phyloP scores from a whole-genome alignment of 108 stramenopile species.

The Fistulifera solaris region DNA sequence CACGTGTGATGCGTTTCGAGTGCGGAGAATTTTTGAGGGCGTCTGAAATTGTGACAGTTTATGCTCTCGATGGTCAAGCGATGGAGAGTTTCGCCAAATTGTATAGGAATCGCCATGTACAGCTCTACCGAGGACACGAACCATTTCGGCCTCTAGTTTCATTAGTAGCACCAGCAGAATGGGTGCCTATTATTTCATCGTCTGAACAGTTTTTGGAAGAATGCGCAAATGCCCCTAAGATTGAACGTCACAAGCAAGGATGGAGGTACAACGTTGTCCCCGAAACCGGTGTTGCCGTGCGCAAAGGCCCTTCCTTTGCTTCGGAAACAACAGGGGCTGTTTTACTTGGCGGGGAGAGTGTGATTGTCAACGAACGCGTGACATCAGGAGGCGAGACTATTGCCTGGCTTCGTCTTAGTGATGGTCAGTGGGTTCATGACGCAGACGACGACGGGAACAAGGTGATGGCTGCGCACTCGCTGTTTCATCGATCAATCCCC shows the following conservation, averaged over 20 bases:
- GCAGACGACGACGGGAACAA: slow-evolving; percentile 30
- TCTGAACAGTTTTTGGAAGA: slow-evolving; percentile 56
- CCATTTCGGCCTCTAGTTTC: slow-evolving; percentile 36
- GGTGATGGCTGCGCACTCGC: slow-evolving; percentile 47
- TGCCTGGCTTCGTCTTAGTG: slow-evolving; percentile 65
- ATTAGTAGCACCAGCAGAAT: slow-evolving; percentile 59
- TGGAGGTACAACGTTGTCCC: slow-evolving; percentile 63
- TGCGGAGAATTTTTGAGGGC: slow-evolving; percentile 82
- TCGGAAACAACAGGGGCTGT: slow-evolving; percentile 33
- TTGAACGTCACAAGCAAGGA: slow-evolving; percentile 65
- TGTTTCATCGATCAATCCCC: slow-evolving; percentile 19
- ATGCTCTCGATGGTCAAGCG: slow-evolving; percentile 14
- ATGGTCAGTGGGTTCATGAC: slow-evolving; percentile 69
- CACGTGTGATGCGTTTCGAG: slow-evolving; percentile 67
- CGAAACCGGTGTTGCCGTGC: slow-evolving; percentile 35
- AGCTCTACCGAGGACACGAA: slow-evolving; percentile 18
- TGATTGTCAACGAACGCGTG: slow-evolving; percentile 63
- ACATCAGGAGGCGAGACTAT: slow-evolving; percentile 30
- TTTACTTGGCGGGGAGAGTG: slow-evolving; percentile 36
- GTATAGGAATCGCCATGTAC: slow-evolving; percentile 62
- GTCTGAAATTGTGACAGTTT: slow-evolving; percentile 68
- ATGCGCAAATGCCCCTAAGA: slow-evolving; percentile 44
- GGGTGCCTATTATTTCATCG: slow-evolving; percentile 60
- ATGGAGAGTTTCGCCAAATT: slow-evolving; percentile 75
- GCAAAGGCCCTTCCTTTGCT: slow-evolving; percentile 57